Evolutionary conservation across 106 monocot species (phyloP).

Genomic region (Iris macrosiphon): DNA sequence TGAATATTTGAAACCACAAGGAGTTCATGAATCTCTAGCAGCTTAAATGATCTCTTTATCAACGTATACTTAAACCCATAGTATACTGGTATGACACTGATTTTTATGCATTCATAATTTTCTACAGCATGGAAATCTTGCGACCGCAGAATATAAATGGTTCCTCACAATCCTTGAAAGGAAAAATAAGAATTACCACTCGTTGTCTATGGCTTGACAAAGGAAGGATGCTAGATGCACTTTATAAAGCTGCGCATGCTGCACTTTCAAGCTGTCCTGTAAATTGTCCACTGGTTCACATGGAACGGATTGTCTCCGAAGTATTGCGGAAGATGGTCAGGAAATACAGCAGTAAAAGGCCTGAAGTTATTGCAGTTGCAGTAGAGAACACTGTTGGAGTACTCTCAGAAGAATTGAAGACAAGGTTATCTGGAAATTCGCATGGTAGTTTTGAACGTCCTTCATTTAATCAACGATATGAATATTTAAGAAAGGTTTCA

Average conservation of each 20-base stretch:
- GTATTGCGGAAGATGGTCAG: conserved; percentile 77
- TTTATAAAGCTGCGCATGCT: conserved; percentile 93
- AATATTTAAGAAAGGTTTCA: conserved; percentile 20
- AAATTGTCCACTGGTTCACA: conserved; percentile 79
- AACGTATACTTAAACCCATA: too few species aligned
- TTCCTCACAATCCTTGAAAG: conserved; percentile 62
- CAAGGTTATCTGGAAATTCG: conserved; percentile 45
- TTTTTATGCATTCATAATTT: not conserved
- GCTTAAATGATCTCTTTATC: too few species aligned
- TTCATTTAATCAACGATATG: conserved; percentile 14
- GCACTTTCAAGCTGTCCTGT: conserved; percentile 87
- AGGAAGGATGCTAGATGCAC: conserved; percentile 88
- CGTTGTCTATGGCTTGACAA: conserved; percentile 97
- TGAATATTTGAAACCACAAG: not conserved
- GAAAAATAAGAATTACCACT: conserved; percentile 82
- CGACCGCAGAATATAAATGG: conserved; percentile 51
- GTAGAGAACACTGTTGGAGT: conserved; percentile 55
- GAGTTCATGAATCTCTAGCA: not conserved
- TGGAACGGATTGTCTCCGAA: conserved; percentile 86
- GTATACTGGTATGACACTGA: not conserved
- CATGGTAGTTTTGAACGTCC: conserved; percentile 17
- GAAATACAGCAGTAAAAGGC: conserved; percentile 82
- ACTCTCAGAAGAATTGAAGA: conserved; percentile 35
- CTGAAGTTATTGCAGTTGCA: conserved; percentile 79
- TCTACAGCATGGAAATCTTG: conserved; percentile 82